Evolutionary conservation across 305 asterid species (phyloP).

Genomic region (Fraxinus albicans): DNA sequence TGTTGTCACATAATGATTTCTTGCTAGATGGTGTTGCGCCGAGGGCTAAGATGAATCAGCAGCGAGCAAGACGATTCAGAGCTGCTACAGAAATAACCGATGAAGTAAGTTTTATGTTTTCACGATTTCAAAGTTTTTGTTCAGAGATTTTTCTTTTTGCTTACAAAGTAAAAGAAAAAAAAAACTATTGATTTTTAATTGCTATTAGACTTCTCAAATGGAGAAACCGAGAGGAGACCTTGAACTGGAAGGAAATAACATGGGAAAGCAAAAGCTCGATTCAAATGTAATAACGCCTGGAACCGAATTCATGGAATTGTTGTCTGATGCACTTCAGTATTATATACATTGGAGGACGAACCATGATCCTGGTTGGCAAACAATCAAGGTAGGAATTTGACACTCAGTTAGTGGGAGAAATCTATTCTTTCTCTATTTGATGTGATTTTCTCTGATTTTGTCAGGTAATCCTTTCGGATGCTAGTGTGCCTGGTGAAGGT

Average conservation of each 20-base stretch:
- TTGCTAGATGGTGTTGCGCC: constrained; percentile 71
- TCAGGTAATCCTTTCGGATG: constrained; percentile 67
- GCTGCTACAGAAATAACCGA: constrained; percentile 55
- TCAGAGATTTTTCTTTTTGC: not conserved
- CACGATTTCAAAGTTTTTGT: not conserved
- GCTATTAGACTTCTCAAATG: constrained; percentile 36
- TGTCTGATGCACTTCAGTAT: constrained; percentile 46
- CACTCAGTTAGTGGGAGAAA: constrained; percentile 8
- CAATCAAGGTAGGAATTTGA: constrained; percentile 39
- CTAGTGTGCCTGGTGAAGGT: constrained; percentile 67
- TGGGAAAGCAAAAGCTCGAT: constrained; percentile 31
- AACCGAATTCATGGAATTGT: constrained; percentile 46
- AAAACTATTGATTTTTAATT: constrained; percentile 12
- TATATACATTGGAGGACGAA: constrained; percentile 42
- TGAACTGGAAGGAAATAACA: constrained; percentile 11
- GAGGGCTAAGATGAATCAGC: constrained; percentile 73
- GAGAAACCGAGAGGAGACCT: constrained; percentile 17
- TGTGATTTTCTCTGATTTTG: constrained; percentile 16
- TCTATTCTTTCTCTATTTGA: constrained; percentile 13
- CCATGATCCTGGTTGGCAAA: constrained; percentile 45
- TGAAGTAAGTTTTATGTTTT: constrained; percentile 33
- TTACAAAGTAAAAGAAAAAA: not conserved
- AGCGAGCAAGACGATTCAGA: constrained; percentile 65
- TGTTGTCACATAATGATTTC: not conserved
- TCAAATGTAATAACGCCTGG: constrained; percentile 63